Evolutionary conservation across 164 flowering plant genomes (phyloP).

Genomic region (Annona cherimola): DNA sequence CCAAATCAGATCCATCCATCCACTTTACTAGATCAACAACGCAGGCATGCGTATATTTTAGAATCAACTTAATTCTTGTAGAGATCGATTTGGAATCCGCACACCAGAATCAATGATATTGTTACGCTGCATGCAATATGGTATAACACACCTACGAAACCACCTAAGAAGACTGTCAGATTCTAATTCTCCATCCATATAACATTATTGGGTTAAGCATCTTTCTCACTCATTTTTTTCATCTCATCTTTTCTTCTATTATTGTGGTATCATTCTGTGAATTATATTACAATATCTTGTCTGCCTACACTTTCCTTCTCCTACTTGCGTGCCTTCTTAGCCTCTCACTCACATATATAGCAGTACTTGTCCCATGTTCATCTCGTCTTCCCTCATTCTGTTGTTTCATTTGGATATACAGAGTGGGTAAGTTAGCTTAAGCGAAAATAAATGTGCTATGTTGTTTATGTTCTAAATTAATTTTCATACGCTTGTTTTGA

Average conservation of each 20-base stretch:
- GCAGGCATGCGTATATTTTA: no score
- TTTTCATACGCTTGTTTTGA: background rate
- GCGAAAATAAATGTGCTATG: background rate
- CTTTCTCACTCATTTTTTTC: slow-evolving; percentile 30
- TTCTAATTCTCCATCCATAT: slow-evolving; percentile 53
- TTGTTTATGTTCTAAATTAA: background rate
- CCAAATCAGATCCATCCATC: no score
- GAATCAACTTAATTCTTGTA: no score
- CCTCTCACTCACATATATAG: background rate
- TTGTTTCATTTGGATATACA: background rate
- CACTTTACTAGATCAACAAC: no score
- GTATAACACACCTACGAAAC: no score
- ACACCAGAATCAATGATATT: no score
- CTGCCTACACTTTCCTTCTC: slow-evolving; percentile 29
- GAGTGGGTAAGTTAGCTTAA: background rate
- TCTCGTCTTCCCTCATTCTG: background rate
- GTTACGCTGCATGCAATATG: no score
- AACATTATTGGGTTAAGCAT: slow-evolving; percentile 57
- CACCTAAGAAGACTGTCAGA: slow-evolving; percentile 8
- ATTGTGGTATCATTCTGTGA: slow-evolving; percentile 31
- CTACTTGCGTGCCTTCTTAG: slow-evolving; percentile 33
- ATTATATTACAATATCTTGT: slow-evolving; percentile 22
- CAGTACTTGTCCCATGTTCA: background rate
- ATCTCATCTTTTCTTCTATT: slow-evolving; percentile 31
- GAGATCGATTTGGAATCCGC: no score